These are phyloP conservation scores for Macrolepiota dolichaula DNA, from an alignment of 768 basidiomycete species.

Conservation along the genomic window DNA sequence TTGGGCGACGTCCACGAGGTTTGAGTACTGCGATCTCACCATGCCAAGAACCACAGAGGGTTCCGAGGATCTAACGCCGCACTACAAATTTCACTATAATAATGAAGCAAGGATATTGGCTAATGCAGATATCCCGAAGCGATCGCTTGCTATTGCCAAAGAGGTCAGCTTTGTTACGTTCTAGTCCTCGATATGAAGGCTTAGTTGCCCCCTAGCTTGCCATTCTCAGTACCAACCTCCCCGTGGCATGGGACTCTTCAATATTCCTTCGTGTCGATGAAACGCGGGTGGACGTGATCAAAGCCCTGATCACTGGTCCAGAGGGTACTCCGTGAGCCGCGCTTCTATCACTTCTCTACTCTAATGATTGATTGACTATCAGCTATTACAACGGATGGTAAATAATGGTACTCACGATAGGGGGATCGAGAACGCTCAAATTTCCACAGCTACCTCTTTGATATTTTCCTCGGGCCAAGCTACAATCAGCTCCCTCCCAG, in stretches of 20 bases:
- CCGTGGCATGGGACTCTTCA: conserved; percentile 93
- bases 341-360: not conserved
- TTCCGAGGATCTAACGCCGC: conserved; percentile 53
- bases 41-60: conserved; percentile 31
- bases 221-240: conserved; percentile 88
- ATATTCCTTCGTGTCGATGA: conserved; percentile 94
- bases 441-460: conserved; percentile 55
- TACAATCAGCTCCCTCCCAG: conserved; percentile 87
- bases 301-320: conserved; percentile 88
- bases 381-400: conserved; percentile 93
- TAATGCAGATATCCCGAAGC: conserved; percentile 83
- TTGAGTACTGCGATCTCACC: conserved; percentile 90
- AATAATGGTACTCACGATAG: conserved; percentile 20
- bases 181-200: not conserved
- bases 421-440: conserved; percentile 25
- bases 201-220: conserved; percentile 59
- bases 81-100: conserved; percentile 82
- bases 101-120: conserved; percentile 82
- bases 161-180: conserved; percentile 47
- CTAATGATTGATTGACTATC: not conserved
- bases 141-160: conserved; percentile 93
- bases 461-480: conserved; percentile 87
- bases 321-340: conserved; percentile 84
- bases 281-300: conserved; percentile 86
- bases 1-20: conserved; percentile 81